These are phyloP conservation scores for Breynia disticha DNA, from an alignment of 441 rosid species.

Conservation along the genomic window DNA sequence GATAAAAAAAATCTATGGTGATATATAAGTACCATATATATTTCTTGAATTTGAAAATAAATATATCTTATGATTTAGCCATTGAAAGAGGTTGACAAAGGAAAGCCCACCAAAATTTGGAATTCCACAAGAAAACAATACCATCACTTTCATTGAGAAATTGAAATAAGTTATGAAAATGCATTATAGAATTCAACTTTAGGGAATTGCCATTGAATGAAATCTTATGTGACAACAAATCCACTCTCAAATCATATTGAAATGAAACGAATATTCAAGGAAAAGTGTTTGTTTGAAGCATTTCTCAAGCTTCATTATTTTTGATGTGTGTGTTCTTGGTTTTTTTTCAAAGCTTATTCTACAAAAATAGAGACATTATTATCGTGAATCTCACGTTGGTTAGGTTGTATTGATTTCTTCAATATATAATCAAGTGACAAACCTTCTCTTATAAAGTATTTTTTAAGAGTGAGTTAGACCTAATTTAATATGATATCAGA, in stretches of 20 bases:
- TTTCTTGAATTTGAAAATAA: background rate
- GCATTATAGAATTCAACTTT: background rate
- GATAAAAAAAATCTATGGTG: too few relatives aligned
- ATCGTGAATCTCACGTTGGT: too few relatives aligned
- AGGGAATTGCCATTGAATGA: constrained; percentile 16
- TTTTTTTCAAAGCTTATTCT: background rate
- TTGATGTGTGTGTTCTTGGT: background rate
- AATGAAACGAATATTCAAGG: constrained; percentile 12
- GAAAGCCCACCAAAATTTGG: constrained; percentile 24
- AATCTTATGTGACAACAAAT: constrained; percentile 8
- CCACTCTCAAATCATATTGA: constrained; percentile 12
- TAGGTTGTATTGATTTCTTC: too few relatives aligned
- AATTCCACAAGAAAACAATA: constrained; percentile 15
- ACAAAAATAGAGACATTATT: too few relatives aligned
- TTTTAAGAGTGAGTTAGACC: too few relatives aligned
- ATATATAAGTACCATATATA: constrained; percentile 8
- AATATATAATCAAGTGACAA: too few relatives aligned
- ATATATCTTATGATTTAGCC: constrained; percentile 7
- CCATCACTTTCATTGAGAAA: constrained; percentile 14
- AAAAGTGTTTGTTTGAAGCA: constrained; percentile 21
- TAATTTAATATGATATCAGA: too few relatives aligned
- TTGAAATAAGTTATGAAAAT: background rate
- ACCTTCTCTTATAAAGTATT: too few relatives aligned
- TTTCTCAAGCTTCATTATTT: background rate
- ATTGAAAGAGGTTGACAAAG: constrained; percentile 24